These are phyloP conservation scores for Fusarium compactum DNA, from an alignment of 2,329 filamentous ascomycete genomes.

Conservation along the genomic window DNA sequence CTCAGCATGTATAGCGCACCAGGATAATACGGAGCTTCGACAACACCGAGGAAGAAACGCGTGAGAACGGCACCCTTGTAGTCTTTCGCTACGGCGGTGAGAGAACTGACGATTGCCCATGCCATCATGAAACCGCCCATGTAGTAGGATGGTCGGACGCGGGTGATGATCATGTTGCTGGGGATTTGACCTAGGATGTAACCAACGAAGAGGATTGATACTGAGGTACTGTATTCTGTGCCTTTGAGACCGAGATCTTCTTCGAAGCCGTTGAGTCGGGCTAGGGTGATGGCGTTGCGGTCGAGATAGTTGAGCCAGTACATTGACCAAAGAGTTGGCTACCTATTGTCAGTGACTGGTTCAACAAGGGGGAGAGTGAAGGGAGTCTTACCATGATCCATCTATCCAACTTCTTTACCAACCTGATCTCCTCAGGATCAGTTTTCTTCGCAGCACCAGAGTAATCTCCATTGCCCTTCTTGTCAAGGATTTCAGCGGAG, in stretches of 20 bases:
- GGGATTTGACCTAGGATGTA: constrained; percentile 52
- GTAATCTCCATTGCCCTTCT: constrained; percentile 36
- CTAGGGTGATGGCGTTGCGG: constrained; percentile 69
- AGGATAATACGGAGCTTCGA: constrained; percentile 56
- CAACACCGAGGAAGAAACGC: constrained; percentile 57
- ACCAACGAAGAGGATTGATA: constrained; percentile 55
- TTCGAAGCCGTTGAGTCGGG: constrained; percentile 65
- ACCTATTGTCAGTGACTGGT: background rate
- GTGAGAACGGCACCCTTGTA: constrained; percentile 58
- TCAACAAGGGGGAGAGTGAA: too few relatives aligned
- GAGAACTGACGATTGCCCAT: constrained; percentile 57
- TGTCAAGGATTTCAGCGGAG: constrained; percentile 35
- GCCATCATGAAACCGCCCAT: constrained; percentile 54
- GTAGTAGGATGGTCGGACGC: constrained; percentile 59
- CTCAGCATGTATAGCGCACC: constrained; percentile 58
- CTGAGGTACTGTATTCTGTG: constrained; percentile 50
- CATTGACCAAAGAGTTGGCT: constrained; percentile 56
- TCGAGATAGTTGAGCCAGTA: constrained; percentile 60
- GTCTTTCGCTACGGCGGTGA: constrained; percentile 56
- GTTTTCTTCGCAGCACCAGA: constrained; percentile 40
- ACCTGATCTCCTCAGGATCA: constrained; percentile 37
- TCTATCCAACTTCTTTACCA: constrained; percentile 38
- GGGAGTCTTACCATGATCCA: constrained; percentile 31
- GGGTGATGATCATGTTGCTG: constrained; percentile 57
- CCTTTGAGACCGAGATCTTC: constrained; percentile 63